phyloP scores from a whole-genome alignment of 257 asterid genomes.

The Penstemon davidsonii region DNA sequence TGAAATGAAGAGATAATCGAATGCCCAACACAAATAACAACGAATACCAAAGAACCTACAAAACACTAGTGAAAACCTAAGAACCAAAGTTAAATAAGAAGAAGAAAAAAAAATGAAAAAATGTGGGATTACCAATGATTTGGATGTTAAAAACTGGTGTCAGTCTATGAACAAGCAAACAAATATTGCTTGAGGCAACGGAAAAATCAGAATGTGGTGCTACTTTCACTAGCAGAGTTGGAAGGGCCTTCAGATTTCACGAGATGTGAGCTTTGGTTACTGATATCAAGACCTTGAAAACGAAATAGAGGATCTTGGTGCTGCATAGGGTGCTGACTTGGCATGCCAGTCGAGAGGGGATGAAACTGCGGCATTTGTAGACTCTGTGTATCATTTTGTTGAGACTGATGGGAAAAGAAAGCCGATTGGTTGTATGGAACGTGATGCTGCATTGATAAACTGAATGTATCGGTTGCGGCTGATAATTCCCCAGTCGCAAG shows the following conservation, averaged over 20 bases:
- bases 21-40: conserved; percentile 27
- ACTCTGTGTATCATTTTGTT: conserved; percentile 45
- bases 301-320: conserved; percentile 24
- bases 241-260: conserved; percentile 65
- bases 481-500: conserved; percentile 79
- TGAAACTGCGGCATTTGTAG: conserved; percentile 68
- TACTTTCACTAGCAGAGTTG: conserved; percentile 63
- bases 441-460: conserved; percentile 57
- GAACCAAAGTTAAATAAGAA: conserved; percentile 26
- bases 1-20: conserved; percentile 17
- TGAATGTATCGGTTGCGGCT: conserved; percentile 54
- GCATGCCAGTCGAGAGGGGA: conserved; percentile 49
- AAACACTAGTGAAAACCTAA: conserved; percentile 29
- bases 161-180: conserved; percentile 67
- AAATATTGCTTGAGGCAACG: conserved; percentile 29
- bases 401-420: conserved; percentile 58
- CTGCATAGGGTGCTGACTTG: conserved; percentile 46
- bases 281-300: conserved; percentile 61
- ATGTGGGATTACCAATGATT: conserved; percentile 24
- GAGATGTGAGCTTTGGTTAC: conserved; percentile 46
- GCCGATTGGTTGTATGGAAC: conserved; percentile 55
- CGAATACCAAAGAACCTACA: conserved; percentile 28
- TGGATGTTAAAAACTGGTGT: conserved; percentile 38
- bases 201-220: conserved; percentile 55
- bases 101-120: conserved; percentile 24